Evolutionary conservation across 345 rosid genomes (phyloP), one percentile per base, ranked within the genome.

Genomic region (Camelina sativa): DNA sequence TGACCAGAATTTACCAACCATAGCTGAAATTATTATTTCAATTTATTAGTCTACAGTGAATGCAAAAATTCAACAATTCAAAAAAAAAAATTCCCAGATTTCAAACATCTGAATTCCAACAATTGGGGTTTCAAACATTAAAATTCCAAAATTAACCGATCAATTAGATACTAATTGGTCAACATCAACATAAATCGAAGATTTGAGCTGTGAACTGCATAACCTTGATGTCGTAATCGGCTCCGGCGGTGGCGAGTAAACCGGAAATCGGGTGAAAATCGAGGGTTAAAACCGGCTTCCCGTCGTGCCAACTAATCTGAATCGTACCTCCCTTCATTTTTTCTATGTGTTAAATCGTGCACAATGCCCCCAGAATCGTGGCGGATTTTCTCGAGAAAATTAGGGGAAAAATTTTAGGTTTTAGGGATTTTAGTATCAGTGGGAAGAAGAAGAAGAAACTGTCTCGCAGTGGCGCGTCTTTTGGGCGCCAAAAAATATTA

Each of bases 221-320:
- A 11, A 90, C 98, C 93, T 94, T 94, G 85, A 94, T 84, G 62
- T 94, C 98, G 78, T 65, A 88, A 81, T 94, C 98, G 78, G 98
- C 96, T 69, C 98, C 98, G 79, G 93, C 97, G 76, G 96, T 89
- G 83, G 98, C 98, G 52, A 94, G 98, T 71, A 87, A 81, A 41
- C 95, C 91, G 64, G 96, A 87, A 61, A 81, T 64, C 1, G 95
- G 92, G 51, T 91, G 96, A 75, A 90, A 91, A 65, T 94, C 98
- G 62, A 94, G 91, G 89, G 97, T 82, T 58, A 91, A 74, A 6
- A 94, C 96, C 0, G 97, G 96, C 50, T 90, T 94, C 4, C 82
- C 87, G 44, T 86, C 96, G 81, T 94, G 97, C 98, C 98, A 94
- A 32, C 84, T 88, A 8, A 94, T 94, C 84, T 94, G 98, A 48